phyloP scores from a whole-genome alignment of 345 rosid species.

The Lumnitzera littorea region DNA sequence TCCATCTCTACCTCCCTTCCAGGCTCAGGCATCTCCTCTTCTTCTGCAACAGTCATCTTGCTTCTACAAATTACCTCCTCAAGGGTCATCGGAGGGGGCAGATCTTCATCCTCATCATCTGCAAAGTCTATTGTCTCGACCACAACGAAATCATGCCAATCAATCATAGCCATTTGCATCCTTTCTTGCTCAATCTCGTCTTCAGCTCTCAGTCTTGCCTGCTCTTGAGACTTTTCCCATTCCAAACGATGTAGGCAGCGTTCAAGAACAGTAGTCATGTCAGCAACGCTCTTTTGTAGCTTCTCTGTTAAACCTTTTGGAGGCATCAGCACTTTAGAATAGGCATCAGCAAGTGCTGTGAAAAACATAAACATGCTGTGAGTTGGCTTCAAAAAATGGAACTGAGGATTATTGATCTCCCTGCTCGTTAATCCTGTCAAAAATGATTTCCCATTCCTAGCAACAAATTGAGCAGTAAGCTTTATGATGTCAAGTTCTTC shows the following conservation, averaged over 20 bases:
- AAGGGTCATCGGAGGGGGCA: constrained; percentile 81
- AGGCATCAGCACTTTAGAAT: constrained; percentile 77
- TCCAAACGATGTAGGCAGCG: constrained; percentile 77
- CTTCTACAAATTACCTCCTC: constrained; percentile 82
- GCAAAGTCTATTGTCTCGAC: constrained; percentile 80
- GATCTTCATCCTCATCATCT: constrained; percentile 85
- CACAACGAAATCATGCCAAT: constrained; percentile 90
- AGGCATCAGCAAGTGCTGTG: constrained; percentile 70
- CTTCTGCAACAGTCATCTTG: constrained; percentile 55
- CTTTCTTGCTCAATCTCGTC: constrained; percentile 88
- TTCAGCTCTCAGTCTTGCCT: constrained; percentile 76
- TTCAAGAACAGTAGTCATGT: constrained; percentile 74
- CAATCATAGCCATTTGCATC: constrained; percentile 84
- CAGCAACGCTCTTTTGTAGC: constrained; percentile 43
- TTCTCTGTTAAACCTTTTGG: constrained; percentile 60
- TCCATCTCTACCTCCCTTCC: constrained; percentile 92
- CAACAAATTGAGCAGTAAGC: constrained; percentile 85
- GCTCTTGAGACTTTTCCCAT: constrained; percentile 84
- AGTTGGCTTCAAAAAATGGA: constrained; percentile 82
- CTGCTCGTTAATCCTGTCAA: constrained; percentile 61
- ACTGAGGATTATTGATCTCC: constrained; percentile 69
- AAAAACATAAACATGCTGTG: constrained; percentile 81
- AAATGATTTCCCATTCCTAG: constrained; percentile 72
- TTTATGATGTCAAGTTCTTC: constrained; percentile 81
- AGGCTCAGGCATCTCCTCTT: constrained; percentile 68